Conservation (phyloP, 2,329 filamentous ascomycete species). For the Colletotrichum somersetense region DNA sequence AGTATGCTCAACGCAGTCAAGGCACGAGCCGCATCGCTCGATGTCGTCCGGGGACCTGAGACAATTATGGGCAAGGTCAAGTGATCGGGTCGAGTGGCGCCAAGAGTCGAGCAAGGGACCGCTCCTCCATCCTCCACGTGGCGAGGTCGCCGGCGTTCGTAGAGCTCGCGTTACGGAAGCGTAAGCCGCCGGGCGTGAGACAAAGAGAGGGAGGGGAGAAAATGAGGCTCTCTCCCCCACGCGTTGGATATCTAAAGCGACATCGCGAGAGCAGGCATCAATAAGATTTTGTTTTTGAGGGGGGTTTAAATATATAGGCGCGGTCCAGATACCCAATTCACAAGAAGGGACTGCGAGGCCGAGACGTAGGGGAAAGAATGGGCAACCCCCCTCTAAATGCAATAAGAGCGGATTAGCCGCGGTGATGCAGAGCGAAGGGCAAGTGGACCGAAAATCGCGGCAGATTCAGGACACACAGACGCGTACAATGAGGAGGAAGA, state of each 20-base stretch:
- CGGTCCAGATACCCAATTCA: not conserved
- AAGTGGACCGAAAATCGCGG: not conserved
- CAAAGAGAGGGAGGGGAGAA: not conserved
- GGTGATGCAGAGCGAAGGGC: not conserved
- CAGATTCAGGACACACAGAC: not conserved
- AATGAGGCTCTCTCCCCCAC: not conserved
- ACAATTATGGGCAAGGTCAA: constrained; percentile 97
- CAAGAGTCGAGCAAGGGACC: not conserved
- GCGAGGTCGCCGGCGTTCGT: not conserved
- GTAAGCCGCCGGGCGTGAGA: not conserved
- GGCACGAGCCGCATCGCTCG: constrained; percentile 86
- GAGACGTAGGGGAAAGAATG: not conserved
- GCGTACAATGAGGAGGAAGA: not conserved
- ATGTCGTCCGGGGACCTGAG: constrained; percentile 83
- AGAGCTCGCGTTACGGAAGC: not conserved
- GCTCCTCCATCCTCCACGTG: not conserved
- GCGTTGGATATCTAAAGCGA: not conserved
- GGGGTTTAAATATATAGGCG: not conserved
- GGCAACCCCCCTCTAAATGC: not conserved
- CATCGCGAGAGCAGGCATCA: not conserved
- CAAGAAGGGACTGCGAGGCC: not conserved
- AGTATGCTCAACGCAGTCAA: constrained; percentile 91
- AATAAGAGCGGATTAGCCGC: not conserved
- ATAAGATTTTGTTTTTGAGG: not conserved
- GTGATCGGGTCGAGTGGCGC: constrained; percentile 52